Evolutionary conservation across 768 basidiomycete genomes (phyloP).

Genomic region (Hericium rajendrae): DNA sequence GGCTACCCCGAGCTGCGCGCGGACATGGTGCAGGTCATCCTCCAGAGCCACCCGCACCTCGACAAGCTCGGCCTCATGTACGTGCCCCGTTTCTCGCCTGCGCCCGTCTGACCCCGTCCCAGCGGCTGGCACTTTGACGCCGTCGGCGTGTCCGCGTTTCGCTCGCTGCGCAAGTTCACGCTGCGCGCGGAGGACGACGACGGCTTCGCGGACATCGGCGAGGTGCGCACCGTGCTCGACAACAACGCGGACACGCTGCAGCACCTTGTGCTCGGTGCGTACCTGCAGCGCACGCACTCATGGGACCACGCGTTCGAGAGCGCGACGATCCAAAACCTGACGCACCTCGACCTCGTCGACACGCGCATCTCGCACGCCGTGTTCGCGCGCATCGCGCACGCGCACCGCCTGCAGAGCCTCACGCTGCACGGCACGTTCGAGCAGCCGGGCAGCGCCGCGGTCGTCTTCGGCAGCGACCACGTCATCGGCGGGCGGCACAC

Average conservation of each 20-base stretch:
- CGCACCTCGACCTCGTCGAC: conserved; percentile 62
- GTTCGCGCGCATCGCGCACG: conserved; percentile 52
- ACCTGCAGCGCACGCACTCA: conserved; percentile 51
- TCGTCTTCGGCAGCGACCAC: conserved; percentile 55
- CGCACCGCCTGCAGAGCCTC: conserved; percentile 48
- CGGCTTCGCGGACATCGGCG: conserved; percentile 61
- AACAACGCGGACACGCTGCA: conserved; percentile 45
- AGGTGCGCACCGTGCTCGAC: conserved; percentile 55
- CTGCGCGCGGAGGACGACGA: conserved; percentile 64
- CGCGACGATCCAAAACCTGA: conserved; percentile 53
- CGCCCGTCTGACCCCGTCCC: neutral
- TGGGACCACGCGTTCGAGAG: conserved; percentile 62
- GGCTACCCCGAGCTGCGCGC: conserved; percentile 61
- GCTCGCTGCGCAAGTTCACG: conserved; percentile 51
- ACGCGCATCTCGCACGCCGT: conserved; percentile 58
- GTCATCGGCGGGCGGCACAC: conserved; percentile 48
- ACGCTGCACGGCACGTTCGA: conserved; percentile 61
- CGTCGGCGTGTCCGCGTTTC: conserved; percentile 55
- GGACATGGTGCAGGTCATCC: conserved; percentile 54
- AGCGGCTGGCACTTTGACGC: conserved; percentile 72
- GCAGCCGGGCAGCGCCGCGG: conserved; percentile 44
- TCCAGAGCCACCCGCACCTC: conserved; percentile 43
- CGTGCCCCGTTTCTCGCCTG: conserved; percentile 8
- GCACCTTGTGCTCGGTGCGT: conserved; percentile 63
- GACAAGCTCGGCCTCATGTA: conserved; percentile 52